Evolutionary conservation across 2,329 filamentous ascomycete genomes (phyloP).

Genomic region (Tolypocladium endophyticum): DNA sequence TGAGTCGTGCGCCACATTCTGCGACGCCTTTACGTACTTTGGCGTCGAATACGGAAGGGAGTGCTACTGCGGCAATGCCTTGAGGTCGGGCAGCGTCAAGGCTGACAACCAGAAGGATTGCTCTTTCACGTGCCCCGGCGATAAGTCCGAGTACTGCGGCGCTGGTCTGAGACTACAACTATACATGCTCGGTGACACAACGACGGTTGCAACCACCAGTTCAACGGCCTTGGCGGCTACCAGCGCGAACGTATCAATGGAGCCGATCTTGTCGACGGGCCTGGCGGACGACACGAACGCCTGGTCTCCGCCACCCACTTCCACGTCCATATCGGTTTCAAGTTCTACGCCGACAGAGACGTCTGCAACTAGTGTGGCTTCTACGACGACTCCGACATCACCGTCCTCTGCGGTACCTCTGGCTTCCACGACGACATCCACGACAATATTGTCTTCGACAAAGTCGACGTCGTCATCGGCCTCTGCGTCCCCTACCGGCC

Average conservation of each 20-base stretch:
- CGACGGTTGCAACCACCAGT: not conserved
- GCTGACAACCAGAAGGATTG: slow-evolving; percentile 21
- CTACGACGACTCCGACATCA: not conserved
- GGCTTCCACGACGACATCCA: not conserved
- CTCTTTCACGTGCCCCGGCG: slow-evolving; percentile 20
- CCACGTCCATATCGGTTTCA: not conserved
- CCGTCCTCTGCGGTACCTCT: too few relatives aligned
- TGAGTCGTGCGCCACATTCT: slow-evolving; percentile 20
- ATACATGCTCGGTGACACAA: slow-evolving; percentile 12
- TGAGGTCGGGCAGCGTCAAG: slow-evolving; percentile 15
- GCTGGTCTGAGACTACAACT: slow-evolving; percentile 20
- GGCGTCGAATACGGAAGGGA: slow-evolving; percentile 24
- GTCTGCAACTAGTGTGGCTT: not conserved
- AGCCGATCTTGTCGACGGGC: not conserved
- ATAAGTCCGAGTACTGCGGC: slow-evolving; percentile 23
- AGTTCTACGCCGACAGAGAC: not conserved
- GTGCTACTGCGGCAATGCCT: slow-evolving; percentile 26
- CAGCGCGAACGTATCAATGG: not conserved
- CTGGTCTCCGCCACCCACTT: not conserved
- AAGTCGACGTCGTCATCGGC: slow-evolving; percentile 5
- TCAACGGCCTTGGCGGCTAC: slow-evolving; percentile 1
- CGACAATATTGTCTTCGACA: not conserved
- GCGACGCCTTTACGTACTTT: slow-evolving; percentile 18
- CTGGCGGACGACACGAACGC: not conserved
- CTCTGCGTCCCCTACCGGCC: slow-evolving; percentile 12